A percentile compares a stretch with the other conserved stretches of the same genome.
Conservation (phyloP, 495 filamentous ascomycete genomes). For the Penicillium lagena region DNA sequence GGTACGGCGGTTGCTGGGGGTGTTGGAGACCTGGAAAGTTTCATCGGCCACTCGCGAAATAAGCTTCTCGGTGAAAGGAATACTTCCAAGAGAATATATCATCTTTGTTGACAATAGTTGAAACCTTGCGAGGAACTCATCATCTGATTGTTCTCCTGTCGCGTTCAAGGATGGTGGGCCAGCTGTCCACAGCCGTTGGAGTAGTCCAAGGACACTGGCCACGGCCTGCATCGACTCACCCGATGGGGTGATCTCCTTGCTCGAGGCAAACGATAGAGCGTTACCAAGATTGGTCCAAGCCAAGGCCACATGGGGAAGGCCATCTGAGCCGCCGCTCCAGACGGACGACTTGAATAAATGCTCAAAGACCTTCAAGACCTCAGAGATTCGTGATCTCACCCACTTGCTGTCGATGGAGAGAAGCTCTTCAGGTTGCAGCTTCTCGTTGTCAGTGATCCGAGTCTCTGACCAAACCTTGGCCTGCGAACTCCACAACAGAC, state of each 20-base stretch:
- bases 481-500: constrained; percentile 61
- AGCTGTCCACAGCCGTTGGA: constrained; percentile 61
- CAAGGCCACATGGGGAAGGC: constrained; percentile 35
- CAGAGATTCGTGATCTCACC: constrained; percentile 63
- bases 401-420: constrained; percentile 78
- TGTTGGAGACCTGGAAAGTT: constrained; percentile 38
- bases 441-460: constrained; percentile 51
- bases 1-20: constrained; percentile 38
- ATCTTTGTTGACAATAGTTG: constrained; percentile 53
- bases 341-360: constrained; percentile 52
- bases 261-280: constrained; percentile 68
- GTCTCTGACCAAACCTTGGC: constrained; percentile 67
- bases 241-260: constrained; percentile 86
- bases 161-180: constrained; percentile 34
- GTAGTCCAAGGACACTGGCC: constrained; percentile 57
- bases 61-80: constrained; percentile 75
- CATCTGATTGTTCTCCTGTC: constrained; percentile 11
- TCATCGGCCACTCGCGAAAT: constrained; percentile 36
- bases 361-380: constrained; percentile 59
- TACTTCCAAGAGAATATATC: constrained; percentile 58
- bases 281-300: constrained; percentile 67
- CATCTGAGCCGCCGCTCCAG: constrained; percentile 41
- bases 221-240: constrained; percentile 74
- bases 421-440: constrained; percentile 62
- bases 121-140: constrained; percentile 55